These are phyloP conservation scores for Lachancea kluyveri DNA, from an alignment of 805 yeast genomes.

Conservation along the genomic window DNA sequence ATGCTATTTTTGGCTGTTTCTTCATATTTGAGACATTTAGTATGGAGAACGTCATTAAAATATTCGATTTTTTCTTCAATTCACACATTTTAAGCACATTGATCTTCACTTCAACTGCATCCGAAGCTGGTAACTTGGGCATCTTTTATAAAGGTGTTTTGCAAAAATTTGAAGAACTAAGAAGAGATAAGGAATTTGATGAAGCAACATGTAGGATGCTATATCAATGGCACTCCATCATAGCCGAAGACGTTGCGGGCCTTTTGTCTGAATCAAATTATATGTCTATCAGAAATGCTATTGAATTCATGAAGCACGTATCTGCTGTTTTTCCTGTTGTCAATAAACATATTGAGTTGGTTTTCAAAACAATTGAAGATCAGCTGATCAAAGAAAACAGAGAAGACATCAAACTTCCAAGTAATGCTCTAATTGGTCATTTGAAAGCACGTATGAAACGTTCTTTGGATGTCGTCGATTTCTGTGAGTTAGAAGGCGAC, in stretches of 20 bases:
- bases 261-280: slow-evolving; percentile 41
- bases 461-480: slow-evolving; percentile 52
- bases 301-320: slow-evolving; percentile 65
- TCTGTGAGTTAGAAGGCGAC: slow-evolving; percentile 36
- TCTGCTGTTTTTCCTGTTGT: slow-evolving; percentile 60
- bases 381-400: slow-evolving; percentile 53
- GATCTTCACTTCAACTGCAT: slow-evolving; percentile 61
- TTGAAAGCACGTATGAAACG: slow-evolving; percentile 46
- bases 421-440: slow-evolving; percentile 64
- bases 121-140: slow-evolving; percentile 80
- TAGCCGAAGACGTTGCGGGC: slow-evolving; percentile 32
- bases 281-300: slow-evolving; percentile 74
- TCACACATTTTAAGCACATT: slow-evolving; percentile 47
- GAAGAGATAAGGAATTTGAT: slow-evolving; percentile 31
- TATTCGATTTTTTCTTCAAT: slow-evolving; percentile 43
- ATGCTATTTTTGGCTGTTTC: slow-evolving; percentile 63
- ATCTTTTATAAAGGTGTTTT: slow-evolving; percentile 58
- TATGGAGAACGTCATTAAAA: slow-evolving; percentile 34
- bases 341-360: slow-evolving; percentile 53
- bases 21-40: slow-evolving; percentile 51
- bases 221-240: slow-evolving; percentile 47
- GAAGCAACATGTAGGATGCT: slow-evolving; percentile 34
- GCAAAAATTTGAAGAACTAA: slow-evolving; percentile 38
- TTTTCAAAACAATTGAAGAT: slow-evolving; percentile 41
- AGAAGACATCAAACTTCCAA: slow-evolving; percentile 75